These are phyloP conservation scores for Spergularia bocconei DNA, from an alignment of 148 eudicot species.

Conservation along the genomic window DNA sequence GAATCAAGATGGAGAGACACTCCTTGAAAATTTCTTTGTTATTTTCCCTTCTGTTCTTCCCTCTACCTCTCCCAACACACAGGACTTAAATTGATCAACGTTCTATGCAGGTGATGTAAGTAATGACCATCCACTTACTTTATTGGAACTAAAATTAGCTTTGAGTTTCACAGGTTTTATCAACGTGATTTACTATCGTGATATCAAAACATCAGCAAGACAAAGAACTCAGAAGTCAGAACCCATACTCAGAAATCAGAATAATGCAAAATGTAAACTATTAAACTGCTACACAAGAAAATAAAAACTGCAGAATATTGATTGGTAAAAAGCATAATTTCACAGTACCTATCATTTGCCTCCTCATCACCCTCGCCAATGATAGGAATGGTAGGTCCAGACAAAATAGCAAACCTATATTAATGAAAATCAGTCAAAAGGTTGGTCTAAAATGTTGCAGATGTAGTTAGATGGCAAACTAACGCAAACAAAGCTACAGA, in stretches of 20 bases:
- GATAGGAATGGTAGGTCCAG: constrained; percentile 96
- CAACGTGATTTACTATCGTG: neutral
- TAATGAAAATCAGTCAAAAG: constrained; percentile 27
- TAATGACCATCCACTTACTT: neutral
- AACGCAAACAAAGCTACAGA: neutral
- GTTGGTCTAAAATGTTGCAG: constrained; percentile 5
- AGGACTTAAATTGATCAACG: no score
- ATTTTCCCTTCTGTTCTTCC: no score
- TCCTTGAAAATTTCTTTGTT: no score
- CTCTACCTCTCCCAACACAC: no score
- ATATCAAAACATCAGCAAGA: neutral
- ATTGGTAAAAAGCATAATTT: neutral
- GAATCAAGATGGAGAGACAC: no score
- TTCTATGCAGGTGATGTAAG: no score
- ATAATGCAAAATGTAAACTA: neutral
- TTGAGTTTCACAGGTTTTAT: neutral
- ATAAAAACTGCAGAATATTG: neutral
- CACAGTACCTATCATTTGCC: constrained; percentile 77
- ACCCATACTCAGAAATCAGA: neutral
- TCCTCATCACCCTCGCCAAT: constrained; percentile 95
- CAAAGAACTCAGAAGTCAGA: neutral
- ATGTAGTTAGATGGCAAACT: neutral
- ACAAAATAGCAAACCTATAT: constrained; percentile 77
- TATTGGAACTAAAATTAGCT: neutral
- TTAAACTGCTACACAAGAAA: no score